Evolutionary conservation across 345 rosid genomes (phyloP), one percentile per base, ranked within the genome.

Genomic region (Raphanus sativus): DNA sequence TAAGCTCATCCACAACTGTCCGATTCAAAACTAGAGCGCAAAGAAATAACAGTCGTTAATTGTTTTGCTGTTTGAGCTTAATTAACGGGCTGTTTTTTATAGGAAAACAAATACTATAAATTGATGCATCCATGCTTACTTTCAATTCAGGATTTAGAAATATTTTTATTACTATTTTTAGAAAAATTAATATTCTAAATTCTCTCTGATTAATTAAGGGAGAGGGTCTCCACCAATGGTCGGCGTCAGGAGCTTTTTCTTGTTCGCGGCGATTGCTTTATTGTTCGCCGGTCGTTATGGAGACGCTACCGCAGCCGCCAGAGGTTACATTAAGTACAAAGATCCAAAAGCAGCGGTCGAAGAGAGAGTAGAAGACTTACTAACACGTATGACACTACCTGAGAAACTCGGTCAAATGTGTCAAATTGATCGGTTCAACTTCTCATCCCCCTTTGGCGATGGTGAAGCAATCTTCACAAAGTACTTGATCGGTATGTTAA

Each of bases 351-450:
- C 64, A 48, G 67, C 80, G 5, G 12, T 88, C 0, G 76, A 72
- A 61, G 84, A 63, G n/a, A 75, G 90, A 55, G 76, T 89, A 3
- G 80, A 75, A 1, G 90, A 88, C 55, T 75, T 89, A 5, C 8
- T 88, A 75, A 10, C 10, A n/a, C 42, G 80, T 34, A 86, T 89
- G 89, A 88, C 88, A 32, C 38, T 89, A 33, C 87, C 84, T 13
- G 90, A 88, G 48, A 88, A 88, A 74, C 86, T 88, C 15, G 89
- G 91, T 42, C 88, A 88, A 71, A 88, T 88, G 91, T 32, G 63
- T 24, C 91, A 86, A 65, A 68, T 87, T 38, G 89, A 87, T 12
- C 52, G 85, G 0, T 62, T 36, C 8, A 80, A 79, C 61, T 80
- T 58, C 66, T 67, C 86, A 4, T n/a, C 26, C 2, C 11, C 2